phyloP scores from a whole-genome alignment of 1,284 basidiomycete species.

The Ceratobasidium sp. region DNA sequence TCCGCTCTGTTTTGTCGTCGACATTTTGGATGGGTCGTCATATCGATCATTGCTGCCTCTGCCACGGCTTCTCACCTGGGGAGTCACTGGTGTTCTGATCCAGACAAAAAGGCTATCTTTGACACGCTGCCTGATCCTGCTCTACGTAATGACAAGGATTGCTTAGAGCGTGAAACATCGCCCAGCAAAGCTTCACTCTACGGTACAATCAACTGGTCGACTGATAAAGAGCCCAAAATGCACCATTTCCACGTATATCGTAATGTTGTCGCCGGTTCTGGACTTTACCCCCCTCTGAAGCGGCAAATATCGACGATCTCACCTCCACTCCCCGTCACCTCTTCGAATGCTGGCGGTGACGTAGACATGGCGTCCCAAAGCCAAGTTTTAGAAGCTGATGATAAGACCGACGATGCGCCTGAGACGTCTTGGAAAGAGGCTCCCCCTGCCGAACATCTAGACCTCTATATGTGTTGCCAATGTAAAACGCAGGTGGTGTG shows the following conservation, averaged over 20 bases:
- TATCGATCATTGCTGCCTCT: conserved; percentile 21
- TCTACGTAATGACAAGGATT: conserved; percentile 36
- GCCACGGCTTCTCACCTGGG: conserved; percentile 54
- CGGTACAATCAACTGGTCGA: conserved; percentile 57
- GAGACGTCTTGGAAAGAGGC: conserved; percentile 57
- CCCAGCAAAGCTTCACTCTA: conserved; percentile 54
- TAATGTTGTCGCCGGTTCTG: conserved; percentile 70
- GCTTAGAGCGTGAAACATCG: conserved; percentile 54
- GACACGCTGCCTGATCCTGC: conserved; percentile 29
- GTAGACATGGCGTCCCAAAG: conserved; percentile 44
- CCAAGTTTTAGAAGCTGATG: conserved; percentile 57
- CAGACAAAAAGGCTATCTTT: conserved; percentile 19
- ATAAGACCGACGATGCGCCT: conserved; percentile 61
- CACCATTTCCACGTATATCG: conserved; percentile 82
- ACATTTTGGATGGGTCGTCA: conserved; percentile 76
- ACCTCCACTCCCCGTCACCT: background rate
- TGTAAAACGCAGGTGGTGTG: conserved; percentile 75
- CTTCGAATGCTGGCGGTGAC: conserved; percentile 67
- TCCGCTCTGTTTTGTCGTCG: conserved; percentile 81
- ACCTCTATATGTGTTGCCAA: conserved; percentile 83
- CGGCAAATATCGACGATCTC: background rate
- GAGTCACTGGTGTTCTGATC: conserved; percentile 58
- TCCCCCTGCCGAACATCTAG: conserved; percentile 62
- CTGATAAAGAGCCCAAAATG: conserved; percentile 67
- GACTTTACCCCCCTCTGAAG: conserved; percentile 66